A percentile compares a stretch with the other conserved stretches of the same genome.
These are phyloP conservation scores for Penicillium angulare DNA, from an alignment of 495 filamentous ascomycete species.

Conservation along the genomic window DNA sequence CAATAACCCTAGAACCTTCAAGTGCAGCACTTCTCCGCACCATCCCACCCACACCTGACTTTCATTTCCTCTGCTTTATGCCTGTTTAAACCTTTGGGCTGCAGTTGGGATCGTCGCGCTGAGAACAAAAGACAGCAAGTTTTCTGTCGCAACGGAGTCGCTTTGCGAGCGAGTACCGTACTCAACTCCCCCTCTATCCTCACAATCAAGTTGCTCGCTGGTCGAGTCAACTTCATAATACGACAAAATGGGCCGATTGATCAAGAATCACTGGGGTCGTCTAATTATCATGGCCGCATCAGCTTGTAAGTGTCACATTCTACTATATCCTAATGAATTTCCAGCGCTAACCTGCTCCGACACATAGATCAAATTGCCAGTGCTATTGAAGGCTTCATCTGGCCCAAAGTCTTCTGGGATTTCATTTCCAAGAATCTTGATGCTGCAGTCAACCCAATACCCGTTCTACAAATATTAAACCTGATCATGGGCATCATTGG, in stretches of 20 bases:
- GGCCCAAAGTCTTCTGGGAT: conserved; percentile 99
- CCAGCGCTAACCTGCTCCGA: not conserved
- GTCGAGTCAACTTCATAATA: conserved; percentile 21
- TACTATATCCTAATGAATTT: not conserved
- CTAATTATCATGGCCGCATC: conserved; percentile 86
- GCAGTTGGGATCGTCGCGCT: not conserved
- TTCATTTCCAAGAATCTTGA: conserved; percentile 91
- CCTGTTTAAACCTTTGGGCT: not conserved
- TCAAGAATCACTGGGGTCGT: conserved; percentile 98
- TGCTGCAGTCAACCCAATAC: conserved; percentile 77
- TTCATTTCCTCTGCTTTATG: too few relatives aligned
- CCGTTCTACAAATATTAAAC: conserved; percentile 91
- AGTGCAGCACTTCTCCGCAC: not conserved
- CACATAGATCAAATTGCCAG: conserved; percentile 78
- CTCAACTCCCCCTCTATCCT: not conserved
- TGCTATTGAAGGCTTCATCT: conserved; percentile 86
- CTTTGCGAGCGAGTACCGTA: not conserved
- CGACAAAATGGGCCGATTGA: conserved; percentile 83
- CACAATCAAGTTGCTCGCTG: conserved; percentile 29
- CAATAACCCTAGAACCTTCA: conserved; percentile 1
- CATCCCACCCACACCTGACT: too few relatives aligned
- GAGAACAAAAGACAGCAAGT: not conserved
- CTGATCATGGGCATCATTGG: conserved; percentile 82
- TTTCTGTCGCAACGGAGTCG: not conserved
- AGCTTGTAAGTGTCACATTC: conserved; percentile 59